Evolutionary conservation across 208 protist species (phyloP).

Genomic region (Angomonas ambiguus): DNA sequence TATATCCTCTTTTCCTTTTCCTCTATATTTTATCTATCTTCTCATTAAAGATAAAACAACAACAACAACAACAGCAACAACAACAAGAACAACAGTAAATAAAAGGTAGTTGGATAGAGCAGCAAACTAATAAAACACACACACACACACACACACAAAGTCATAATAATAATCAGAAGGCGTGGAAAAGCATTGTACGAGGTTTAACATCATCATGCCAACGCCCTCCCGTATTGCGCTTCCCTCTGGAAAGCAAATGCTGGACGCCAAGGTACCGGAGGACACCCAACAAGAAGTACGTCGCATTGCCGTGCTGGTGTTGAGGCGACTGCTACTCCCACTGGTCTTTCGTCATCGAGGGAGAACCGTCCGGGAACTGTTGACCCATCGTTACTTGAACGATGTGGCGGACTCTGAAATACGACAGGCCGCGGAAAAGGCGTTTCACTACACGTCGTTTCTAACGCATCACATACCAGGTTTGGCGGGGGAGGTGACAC

Average conservation of each 20-base stretch:
- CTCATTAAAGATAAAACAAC: background rate
- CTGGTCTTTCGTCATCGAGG: slow-evolving; percentile 25
- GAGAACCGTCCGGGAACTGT: slow-evolving; percentile 14
- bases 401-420: slow-evolving; percentile 14
- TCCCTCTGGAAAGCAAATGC: background rate
- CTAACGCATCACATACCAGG: slow-evolving; percentile 21
- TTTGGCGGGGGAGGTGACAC: slow-evolving; percentile 14
- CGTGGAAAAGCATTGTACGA: background rate
- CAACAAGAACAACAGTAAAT: slow-evolving; percentile 6
- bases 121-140: background rate
- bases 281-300: slow-evolving; percentile 32
- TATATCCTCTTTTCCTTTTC: too few species aligned
- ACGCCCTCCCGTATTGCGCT: background rate
- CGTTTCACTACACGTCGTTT: slow-evolving; percentile 33
- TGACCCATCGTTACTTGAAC: slow-evolving; percentile 18
- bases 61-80: slow-evolving; percentile 8
- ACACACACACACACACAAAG: background rate
- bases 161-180: background rate
- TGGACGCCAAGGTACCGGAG: background rate
- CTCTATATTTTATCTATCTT: slow-evolving; percentile 4
- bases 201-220: background rate
- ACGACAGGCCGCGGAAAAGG: slow-evolving; percentile 18
- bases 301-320: slow-evolving; percentile 31
- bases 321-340: slow-evolving; percentile 41
- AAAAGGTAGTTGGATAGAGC: slow-evolving; percentile 3